A percentile compares a stretch with the other conserved stretches of the same genome.
phyloP scores from a whole-genome alignment of 306 rosid species.

The Cicer pinnatifidum region DNA sequence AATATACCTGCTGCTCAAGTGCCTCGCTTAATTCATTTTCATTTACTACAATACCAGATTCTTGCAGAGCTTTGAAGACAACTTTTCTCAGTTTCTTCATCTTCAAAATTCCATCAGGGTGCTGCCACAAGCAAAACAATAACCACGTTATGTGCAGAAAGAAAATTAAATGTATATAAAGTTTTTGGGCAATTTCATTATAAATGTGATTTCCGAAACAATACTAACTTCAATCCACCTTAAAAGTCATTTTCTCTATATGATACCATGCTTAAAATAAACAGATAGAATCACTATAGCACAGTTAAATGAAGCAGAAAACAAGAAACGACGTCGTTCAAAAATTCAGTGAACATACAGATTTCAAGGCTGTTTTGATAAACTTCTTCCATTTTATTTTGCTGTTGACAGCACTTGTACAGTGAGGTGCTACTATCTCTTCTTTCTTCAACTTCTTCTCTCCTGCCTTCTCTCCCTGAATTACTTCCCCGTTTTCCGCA shows the following conservation, averaged over 20 bases:
- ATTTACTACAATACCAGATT: conserved; percentile 66
- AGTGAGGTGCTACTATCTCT: background rate
- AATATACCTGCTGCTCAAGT: conserved; percentile 71
- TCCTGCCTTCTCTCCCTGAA: conserved; percentile 59
- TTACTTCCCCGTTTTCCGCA: conserved; percentile 68
- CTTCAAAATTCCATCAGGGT: conserved; percentile 77
- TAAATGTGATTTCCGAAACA: background rate
- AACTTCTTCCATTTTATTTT: conserved; percentile 86
- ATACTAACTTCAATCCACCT: conserved; percentile 25
- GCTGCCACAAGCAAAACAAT: conserved; percentile 56
- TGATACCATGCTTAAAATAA: conserved; percentile 7
- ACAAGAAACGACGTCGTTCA: conserved; percentile 11
- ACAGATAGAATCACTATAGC: conserved; percentile 25
- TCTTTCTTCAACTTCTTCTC: conserved; percentile 47
- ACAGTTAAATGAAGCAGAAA: conserved; percentile 13
- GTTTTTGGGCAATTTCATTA: background rate
- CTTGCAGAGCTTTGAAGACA: conserved; percentile 63
- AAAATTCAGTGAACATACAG: conserved; percentile 55
- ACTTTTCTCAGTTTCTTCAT: conserved; percentile 71
- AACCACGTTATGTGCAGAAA: conserved; percentile 1
- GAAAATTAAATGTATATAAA: conserved; percentile 26
- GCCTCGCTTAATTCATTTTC: conserved; percentile 57
- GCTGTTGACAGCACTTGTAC: conserved; percentile 37
- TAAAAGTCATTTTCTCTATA: conserved; percentile 19
- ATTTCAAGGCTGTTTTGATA: conserved; percentile 74